These are phyloP conservation scores for Ophiostoma triangulosporum DNA, from an alignment of 2,329 filamentous ascomycete genomes.

Conservation along the genomic window DNA sequence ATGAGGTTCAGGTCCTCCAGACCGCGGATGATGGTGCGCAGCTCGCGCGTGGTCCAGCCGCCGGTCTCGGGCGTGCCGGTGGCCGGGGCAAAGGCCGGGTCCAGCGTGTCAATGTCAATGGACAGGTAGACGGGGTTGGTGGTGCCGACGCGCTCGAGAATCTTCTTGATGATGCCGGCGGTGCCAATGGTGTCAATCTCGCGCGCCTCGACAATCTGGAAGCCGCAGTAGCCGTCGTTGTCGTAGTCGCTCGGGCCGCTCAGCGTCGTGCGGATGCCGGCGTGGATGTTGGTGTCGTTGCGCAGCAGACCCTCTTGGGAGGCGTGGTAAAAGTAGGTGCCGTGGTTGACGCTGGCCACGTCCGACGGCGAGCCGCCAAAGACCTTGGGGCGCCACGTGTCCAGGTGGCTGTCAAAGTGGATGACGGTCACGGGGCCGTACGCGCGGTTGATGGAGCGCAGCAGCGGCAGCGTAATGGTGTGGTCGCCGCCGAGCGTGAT, in stretches of 20 bases:
- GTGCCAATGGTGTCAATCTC: conserved; percentile 39
- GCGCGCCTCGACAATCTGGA: conserved; percentile 64
- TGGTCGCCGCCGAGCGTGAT: conserved; percentile 62
- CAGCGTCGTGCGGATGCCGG: conserved; percentile 72
- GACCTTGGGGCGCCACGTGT: conserved; percentile 72
- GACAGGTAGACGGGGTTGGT: conserved; percentile 65
- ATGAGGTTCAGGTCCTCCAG: conserved; percentile 57
- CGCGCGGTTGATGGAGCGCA: conserved; percentile 45
- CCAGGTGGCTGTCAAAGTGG: conserved; percentile 50
- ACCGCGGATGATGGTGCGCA: conserved; percentile 57
- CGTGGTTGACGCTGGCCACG: conserved; percentile 68
- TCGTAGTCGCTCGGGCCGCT: conserved; percentile 70
- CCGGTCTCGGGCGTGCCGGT: conserved; percentile 67
- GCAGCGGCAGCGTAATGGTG: conserved; percentile 46
- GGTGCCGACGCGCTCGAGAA: conserved; percentile 60
- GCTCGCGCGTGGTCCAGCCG: conserved; percentile 60
- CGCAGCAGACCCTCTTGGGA: conserved; percentile 61
- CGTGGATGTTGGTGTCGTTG: conserved; percentile 80
- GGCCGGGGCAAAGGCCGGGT: conserved; percentile 67
- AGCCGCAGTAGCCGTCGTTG: conserved; percentile 74
- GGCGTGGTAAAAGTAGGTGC: conserved; percentile 81
- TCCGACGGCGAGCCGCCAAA: conserved; percentile 71
- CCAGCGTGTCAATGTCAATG: conserved; percentile 78
- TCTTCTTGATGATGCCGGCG: conserved; percentile 65
- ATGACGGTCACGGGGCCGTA: conserved; percentile 49